Evolutionary conservation across 495 filamentous ascomycete genomes (phyloP).

Genomic region (Aspergillus diversus): DNA sequence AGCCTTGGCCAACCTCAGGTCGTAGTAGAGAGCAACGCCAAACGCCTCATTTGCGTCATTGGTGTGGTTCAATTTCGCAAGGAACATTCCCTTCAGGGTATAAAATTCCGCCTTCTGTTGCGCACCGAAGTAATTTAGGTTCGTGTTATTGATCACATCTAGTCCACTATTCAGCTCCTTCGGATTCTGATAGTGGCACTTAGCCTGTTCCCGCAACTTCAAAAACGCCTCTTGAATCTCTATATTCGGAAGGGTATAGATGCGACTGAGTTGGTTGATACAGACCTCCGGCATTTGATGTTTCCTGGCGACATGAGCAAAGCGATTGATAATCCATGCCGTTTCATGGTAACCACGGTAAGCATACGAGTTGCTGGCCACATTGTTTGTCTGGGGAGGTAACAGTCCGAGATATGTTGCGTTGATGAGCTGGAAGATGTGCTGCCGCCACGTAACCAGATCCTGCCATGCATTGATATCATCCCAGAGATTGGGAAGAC

Average conservation of each 20-base stretch:
- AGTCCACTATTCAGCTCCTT: slow-evolving; percentile 87
- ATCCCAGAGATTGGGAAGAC: slow-evolving; percentile 97
- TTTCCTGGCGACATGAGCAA: slow-evolving; percentile 96
- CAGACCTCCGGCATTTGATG: slow-evolving; percentile 97
- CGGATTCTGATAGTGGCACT: slow-evolving; percentile 96
- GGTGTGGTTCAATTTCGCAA: slow-evolving; percentile 86
- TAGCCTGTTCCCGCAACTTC: slow-evolving; percentile 94
- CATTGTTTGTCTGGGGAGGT: slow-evolving; percentile 76
- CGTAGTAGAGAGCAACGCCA: slow-evolving; percentile 90
- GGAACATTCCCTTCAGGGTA: slow-evolving; percentile 99
- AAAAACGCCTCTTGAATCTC: slow-evolving; percentile 99
- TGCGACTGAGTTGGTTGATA: slow-evolving; percentile 93
- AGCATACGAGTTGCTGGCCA: slow-evolving; percentile 84
- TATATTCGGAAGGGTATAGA: slow-evolving; percentile 98
- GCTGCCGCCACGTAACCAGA: slow-evolving; percentile 97
- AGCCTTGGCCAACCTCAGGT: slow-evolving; percentile 92
- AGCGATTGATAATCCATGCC: slow-evolving; percentile 99
- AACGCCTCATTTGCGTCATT: slow-evolving; percentile 92
- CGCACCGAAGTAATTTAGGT: slow-evolving; percentile 94
- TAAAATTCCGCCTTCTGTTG: slow-evolving; percentile 99
- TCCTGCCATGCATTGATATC: slow-evolving; percentile 99
- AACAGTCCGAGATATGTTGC: slow-evolving; percentile 85
- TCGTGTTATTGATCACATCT: slow-evolving; percentile 99
- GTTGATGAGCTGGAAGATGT: slow-evolving; percentile 98
- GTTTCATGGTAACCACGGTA: slow-evolving; percentile 98